Base-by-base conservation (phyloP, 2,329 filamentous ascomycete species). In the Colletotrichum sp. region DNA sequence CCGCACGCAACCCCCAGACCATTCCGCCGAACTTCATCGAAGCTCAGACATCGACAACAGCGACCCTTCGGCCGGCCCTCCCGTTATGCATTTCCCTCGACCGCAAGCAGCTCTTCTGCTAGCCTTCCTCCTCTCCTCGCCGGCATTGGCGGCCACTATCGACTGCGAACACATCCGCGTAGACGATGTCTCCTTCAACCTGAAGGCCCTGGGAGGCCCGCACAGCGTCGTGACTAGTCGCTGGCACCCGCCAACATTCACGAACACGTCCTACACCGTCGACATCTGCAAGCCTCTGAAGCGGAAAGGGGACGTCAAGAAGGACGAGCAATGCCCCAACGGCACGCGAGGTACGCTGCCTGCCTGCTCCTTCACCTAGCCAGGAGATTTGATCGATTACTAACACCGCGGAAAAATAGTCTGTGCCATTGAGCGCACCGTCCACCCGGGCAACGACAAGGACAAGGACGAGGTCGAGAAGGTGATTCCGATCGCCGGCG, bases 261-360 rank as follows among this genome's bases (percentile, higher is more conserved):
- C 87, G 76, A 97, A 97, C 83, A 95, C 92, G 30, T 96, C 95
- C 58, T 97, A 95, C 84, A 96, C 94, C 1, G 82, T 97, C 73
- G 94, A 97, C 80, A 88, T 97, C 65, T 98, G 95, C 86, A 85
- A 88, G 68, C 88, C 91, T 8, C 85, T 98, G 78, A 90, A 91
- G 83, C 90, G 91, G 82, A 89, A 88, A 66, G 91, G 90, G 58
- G 90, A 90, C 28, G 86, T 88, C 2, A 85, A 87, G 22, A 88
- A 89, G 78, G 84, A 88, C 8, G 87, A 92, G 48, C 87, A 93
- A 80, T 97, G 95, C 82, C 93, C 92, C 0, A 89, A 90, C 62
- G 93, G 92, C 55, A 93, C 94, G 4, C 89, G 93, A 88, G 91
- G 93, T 94, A 84, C 76, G 18, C 18, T 18, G 10, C 56, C 34